A percentile compares a stretch with the other conserved stretches of the same genome.
Evolutionary conservation across 495 filamentous ascomycete species (phyloP).

Genomic region (Cudoniella acicularis): DNA sequence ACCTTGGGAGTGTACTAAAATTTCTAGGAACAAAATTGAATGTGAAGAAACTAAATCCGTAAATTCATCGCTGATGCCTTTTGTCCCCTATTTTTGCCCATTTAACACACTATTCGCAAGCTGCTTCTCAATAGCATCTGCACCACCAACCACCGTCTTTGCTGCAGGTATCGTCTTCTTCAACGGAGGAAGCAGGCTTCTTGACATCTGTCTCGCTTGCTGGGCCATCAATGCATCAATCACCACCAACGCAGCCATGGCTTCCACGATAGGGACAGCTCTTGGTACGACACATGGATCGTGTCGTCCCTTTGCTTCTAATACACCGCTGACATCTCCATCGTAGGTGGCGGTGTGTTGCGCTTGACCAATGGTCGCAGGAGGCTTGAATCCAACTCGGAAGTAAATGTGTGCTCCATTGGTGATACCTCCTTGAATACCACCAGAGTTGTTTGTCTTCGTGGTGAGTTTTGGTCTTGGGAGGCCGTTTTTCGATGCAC

Average conservation of each 20-base stretch:
- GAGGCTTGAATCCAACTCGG: conserved; percentile 90
- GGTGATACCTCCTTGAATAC: conserved; percentile 94
- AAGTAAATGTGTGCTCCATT: conserved; percentile 97
- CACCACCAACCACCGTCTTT: conserved; percentile 11
- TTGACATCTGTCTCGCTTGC: conserved; percentile 60
- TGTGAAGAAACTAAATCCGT: too few relatives aligned
- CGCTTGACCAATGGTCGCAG: conserved; percentile 91
- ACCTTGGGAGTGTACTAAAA: too few relatives aligned
- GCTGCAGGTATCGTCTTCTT: conserved; percentile 25
- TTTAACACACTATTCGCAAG: conserved; percentile 1
- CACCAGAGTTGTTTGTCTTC: conserved; percentile 93
- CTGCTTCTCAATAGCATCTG: conserved; percentile 10
- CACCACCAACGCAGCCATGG: conserved; percentile 87
- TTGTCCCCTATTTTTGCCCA: too few relatives aligned
- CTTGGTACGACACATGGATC: conserved; percentile 94
- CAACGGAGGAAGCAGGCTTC: conserved; percentile 48
- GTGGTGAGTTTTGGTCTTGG: conserved; percentile 63
- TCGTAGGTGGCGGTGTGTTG: conserved; percentile 83
- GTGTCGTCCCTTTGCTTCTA: conserved; percentile 93
- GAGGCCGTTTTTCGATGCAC: conserved; percentile 37
- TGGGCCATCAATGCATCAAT: conserved; percentile 92
- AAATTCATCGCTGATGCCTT: too few relatives aligned
- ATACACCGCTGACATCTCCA: conserved; percentile 60
- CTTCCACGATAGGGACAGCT: conserved; percentile 93
- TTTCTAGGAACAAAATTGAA: too few relatives aligned